Base-by-base conservation (phyloP, 2,329 filamentous ascomycete species). In the Stemphylium lycopersici region DNA sequence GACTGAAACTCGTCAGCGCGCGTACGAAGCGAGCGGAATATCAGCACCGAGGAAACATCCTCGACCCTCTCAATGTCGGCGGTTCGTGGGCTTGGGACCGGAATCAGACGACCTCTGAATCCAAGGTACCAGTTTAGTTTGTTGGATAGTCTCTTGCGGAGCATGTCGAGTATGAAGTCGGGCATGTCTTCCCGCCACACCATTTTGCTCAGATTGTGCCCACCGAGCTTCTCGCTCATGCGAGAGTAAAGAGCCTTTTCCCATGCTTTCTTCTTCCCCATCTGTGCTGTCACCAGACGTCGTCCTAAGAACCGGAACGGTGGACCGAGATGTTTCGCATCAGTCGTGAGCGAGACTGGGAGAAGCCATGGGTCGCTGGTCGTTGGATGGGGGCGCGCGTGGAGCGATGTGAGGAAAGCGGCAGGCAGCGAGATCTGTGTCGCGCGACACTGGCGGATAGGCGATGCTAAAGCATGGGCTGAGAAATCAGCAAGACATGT, bases 351-450 rank as follows among this genome's bases (percentile, higher is more conserved):
- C 13, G 55, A 59, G 36, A 67, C 76, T 0, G 87, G 87, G 13
- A 86, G 76, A 69, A 81, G 84, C 84, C 84, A 90, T 0, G 81
- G 76, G 2, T 75, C 63, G 0, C 72, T 67, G 0, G 82, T 84
- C 8, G 79, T 74, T 0, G 87, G 86, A 50, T 89, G 81, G 1
- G 75, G 67, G 11, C 86, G 75, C 2, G 86, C 65, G 24, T 81
- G 79, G 55, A 91, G 86, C 29, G 83, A 78, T 49, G 89, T 83
- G 4, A 90, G 76, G 67, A 91, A 88, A 64, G 82, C 85, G 12
- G 71, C 73, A 1, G 89, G 89, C 6, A 90, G 71, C 1, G 67
- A 66, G 0, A 71, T 67, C 0, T 65, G 56, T 1, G 86, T 85
- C 29, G 82, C 67, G 18, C 72, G 65, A 64, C 87, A 90, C 52